Conservation (phyloP, 306 rosid genomes). For the Crataegus laevigata region DNA sequence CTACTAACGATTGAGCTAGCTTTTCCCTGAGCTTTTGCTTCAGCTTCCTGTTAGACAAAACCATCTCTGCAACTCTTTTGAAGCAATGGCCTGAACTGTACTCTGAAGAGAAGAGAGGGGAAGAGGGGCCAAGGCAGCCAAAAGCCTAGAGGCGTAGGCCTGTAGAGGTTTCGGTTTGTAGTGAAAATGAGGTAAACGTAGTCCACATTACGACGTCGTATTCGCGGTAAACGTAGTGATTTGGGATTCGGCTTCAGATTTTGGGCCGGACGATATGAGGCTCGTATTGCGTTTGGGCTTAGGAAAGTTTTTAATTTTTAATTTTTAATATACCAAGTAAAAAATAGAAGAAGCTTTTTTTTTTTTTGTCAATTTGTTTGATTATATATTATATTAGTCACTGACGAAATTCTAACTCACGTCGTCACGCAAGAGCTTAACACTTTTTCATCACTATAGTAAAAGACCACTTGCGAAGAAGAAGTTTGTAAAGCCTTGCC, state of each 20-base stretch:
- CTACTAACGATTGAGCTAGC: constrained; percentile 21
- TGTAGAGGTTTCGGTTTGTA: background rate
- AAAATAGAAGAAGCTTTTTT: too few species aligned
- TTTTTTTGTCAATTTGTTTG: too few species aligned
- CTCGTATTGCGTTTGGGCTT: background rate
- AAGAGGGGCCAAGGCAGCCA: constrained; percentile 3
- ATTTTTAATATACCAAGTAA: too few species aligned
- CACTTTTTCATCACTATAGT: too few species aligned
- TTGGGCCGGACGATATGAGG: background rate
- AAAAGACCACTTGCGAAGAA: too few species aligned
- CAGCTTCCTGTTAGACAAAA: constrained; percentile 83
- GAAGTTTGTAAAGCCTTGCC: too few species aligned
- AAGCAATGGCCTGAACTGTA: background rate
- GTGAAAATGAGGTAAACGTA: background rate
- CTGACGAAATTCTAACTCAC: too few species aligned
- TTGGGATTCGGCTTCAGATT: background rate
- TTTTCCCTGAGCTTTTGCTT: constrained; percentile 60
- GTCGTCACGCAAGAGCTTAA: too few species aligned
- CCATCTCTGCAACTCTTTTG: constrained; percentile 34
- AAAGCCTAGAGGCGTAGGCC: background rate
- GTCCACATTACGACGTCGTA: background rate
- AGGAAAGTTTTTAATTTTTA: background rate
- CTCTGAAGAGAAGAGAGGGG: background rate
- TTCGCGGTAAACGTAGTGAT: background rate
- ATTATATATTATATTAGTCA: too few species aligned